Conservation (phyloP, 2,329 filamentous ascomycete genomes). For the Epichloe bromicola region DNA sequence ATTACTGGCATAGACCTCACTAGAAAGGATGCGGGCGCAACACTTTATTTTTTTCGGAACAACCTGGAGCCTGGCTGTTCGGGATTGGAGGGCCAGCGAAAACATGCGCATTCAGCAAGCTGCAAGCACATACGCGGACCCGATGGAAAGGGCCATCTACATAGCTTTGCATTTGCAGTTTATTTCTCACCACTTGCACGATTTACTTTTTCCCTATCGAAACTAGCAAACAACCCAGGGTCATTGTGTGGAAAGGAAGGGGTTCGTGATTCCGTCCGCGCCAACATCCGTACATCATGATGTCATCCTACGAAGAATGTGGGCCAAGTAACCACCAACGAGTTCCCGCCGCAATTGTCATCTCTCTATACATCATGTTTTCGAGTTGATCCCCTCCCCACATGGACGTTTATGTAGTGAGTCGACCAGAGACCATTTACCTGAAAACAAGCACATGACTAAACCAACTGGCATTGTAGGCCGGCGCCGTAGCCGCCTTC, state of each 20-base stretch:
- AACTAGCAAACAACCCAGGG: too few species aligned
- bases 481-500: slow-evolving; percentile 74
- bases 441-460: background rate
- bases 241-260: too few species aligned
- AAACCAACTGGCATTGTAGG: slow-evolving; percentile 35
- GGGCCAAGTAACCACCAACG: background rate
- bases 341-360: background rate
- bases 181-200: too few species aligned
- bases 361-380: background rate
- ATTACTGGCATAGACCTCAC: background rate
- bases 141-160: too few species aligned
- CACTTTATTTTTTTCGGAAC: background rate
- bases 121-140: too few species aligned
- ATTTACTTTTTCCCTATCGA: too few species aligned
- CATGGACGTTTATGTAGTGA: slow-evolving; percentile 21
- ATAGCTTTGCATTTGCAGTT: too few species aligned
- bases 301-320: background rate
- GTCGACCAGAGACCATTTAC: slow-evolving; percentile 1
- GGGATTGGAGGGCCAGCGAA: background rate
- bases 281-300: background rate
- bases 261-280: too few species aligned
- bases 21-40: background rate
- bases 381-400: background rate
- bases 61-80: background rate
- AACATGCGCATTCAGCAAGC: background rate